Conservation (phyloP, 1,139 yeast genomes). For the Wickerhamomyces sp. region DNA sequence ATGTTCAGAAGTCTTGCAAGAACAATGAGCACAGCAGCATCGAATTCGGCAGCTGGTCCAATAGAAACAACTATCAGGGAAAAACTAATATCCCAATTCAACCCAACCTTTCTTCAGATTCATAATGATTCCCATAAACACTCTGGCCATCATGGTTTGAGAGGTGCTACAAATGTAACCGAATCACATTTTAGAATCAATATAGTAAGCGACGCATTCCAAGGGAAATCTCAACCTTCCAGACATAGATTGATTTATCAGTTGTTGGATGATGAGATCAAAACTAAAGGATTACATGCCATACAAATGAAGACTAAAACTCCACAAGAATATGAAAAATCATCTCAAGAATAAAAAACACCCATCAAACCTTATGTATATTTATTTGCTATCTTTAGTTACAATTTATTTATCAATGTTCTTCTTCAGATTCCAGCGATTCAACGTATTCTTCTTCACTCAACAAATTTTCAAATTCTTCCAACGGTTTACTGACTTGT, state of each 20-base stretch:
- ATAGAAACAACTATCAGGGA: conserved; percentile 35
- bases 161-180: conserved; percentile 62
- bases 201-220: conserved; percentile 66
- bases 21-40: conserved; percentile 18
- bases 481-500: conserved; percentile 47
- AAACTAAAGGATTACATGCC: conserved; percentile 77
- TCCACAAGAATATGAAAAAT: conserved; percentile 47
- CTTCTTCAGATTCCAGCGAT: conserved; percentile 27
- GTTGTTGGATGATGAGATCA: conserved; percentile 67
- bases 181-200: conserved; percentile 83
- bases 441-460: conserved; percentile 36
- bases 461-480: conserved; percentile 61
- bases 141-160: conserved; percentile 81
- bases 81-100: conserved; percentile 35
- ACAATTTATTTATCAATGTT: not conserved
- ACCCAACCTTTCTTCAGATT: conserved; percentile 38
- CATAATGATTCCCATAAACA: conserved; percentile 85
- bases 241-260: conserved; percentile 77
- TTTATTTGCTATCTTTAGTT: not conserved
- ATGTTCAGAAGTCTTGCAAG: conserved; percentile 2
- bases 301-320: conserved; percentile 84
- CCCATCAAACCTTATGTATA: not conserved
- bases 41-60: conserved; percentile 34
- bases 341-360: conserved; percentile 4
- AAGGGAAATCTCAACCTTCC: conserved; percentile 62